Evolutionary conservation across 257 asterid species (phyloP), one percentile per base, ranked within the genome.

Genomic region (Agastache rugosa): DNA sequence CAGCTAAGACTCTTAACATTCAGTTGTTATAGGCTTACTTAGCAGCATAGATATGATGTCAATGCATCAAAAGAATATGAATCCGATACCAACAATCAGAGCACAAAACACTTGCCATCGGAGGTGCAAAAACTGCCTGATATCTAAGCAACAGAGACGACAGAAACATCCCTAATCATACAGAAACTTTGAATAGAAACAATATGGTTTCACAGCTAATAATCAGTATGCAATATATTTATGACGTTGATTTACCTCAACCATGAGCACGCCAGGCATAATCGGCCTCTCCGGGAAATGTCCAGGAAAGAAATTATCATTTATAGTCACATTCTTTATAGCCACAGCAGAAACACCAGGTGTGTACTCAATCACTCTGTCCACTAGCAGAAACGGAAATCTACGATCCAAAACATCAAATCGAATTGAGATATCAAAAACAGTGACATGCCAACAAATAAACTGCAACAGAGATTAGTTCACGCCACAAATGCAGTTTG

Each of bases 211-310:
- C 42, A 37, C 42, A 37, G 55, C 55, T n/a, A 16, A 48, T 5
- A 9, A 72, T 58, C 37, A 54, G 55, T 4, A 56, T 15, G 68
- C 12, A 61, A 25, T 11, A 39, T 1, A 23, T 39, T 1, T 9
- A 9, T 39, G 1, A 37, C 42, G 0, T 39, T 8, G 44, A 2
- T 2, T 39, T 39, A 93, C 98, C 98, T 93, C 97, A 79, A 93
- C 84, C 97, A 93, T 91, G 80, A 93, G 96, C 59, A 93, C 98
- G 75, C 98, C 98, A 42, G 98, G 97, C 97, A 93, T 91, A 45
- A 93, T 91, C 25, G 97, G 97, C 82, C 98, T 91, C 83, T 91
- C 95, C 0, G 98, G 98, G 72, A 93, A 91, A 86, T 91, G 98
- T 0, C 98, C 98, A 9, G 96, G 96, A 63, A 91, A 93, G 88